These are phyloP conservation scores for Mycena leptocephala DNA, from an alignment of 768 basidiomycete genomes.

Conservation along the genomic window DNA sequence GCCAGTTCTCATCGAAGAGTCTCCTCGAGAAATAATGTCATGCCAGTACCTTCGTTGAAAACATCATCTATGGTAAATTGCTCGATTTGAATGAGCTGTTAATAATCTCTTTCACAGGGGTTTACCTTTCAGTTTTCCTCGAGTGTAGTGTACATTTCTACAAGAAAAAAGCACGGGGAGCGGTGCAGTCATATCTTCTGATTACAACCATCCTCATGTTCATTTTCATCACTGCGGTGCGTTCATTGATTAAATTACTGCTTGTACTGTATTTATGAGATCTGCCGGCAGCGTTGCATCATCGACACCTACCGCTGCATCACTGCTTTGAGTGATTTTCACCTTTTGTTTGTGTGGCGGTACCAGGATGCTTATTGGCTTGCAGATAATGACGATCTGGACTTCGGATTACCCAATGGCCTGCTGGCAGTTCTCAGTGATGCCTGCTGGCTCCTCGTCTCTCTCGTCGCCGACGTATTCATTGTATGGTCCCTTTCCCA, in stretches of 20 bases:
- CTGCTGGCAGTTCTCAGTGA: neutral
- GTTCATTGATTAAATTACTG: neutral
- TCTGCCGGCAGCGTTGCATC: neutral
- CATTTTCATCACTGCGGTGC: neutral
- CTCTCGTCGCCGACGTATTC: neutral
- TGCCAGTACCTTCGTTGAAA: neutral
- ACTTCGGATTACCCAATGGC: neutral
- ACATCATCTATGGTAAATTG: neutral
- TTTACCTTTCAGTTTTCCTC: neutral
- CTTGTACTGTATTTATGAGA: no score
- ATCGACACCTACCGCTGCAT: conserved; percentile 5
- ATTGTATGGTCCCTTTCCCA: neutral
- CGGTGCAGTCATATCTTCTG: neutral
- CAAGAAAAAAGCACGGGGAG: neutral
- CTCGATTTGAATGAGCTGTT: neutral
- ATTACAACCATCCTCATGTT: neutral
- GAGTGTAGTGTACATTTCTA: neutral
- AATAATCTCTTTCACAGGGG: neutral
- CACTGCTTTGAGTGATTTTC: neutral
- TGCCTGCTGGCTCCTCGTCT: neutral
- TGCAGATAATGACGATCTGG: neutral
- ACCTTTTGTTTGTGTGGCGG: no score
- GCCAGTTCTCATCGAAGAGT: neutral
- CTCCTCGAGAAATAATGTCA: neutral
- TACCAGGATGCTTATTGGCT: neutral